Conservation (phyloP, 805 yeast genomes). For the Candida germanica region DNA sequence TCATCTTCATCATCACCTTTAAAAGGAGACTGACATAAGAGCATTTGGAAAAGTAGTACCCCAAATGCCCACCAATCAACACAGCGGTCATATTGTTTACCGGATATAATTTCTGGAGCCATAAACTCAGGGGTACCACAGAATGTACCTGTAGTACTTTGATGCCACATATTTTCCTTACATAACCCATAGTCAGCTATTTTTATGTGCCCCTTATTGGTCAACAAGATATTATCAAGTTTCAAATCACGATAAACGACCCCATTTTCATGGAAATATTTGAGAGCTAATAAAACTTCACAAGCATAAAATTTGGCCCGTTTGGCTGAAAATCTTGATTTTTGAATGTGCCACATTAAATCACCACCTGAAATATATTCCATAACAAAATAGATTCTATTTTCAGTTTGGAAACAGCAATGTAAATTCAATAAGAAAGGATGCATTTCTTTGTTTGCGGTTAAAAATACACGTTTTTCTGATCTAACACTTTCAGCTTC, state of each 20-base stretch:
- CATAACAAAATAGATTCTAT: constrained; percentile 96
- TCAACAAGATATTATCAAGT: constrained; percentile 86
- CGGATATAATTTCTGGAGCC: constrained; percentile 97
- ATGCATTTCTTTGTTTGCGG: constrained; percentile 83
- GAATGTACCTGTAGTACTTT: constrained; percentile 85
- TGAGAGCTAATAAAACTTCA: constrained; percentile 86
- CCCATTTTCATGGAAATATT: constrained; percentile 93
- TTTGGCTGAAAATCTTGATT: constrained; percentile 79
- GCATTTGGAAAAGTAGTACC: constrained; percentile 92
- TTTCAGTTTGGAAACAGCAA: constrained; percentile 97
- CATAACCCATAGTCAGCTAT: constrained; percentile 97
- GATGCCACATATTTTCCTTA: constrained; percentile 87
- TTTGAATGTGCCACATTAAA: constrained; percentile 98
- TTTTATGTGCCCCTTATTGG: constrained; percentile 90
- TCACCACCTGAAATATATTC: constrained; percentile 98
- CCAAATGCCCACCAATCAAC: constrained; percentile 99
- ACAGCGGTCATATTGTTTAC: constrained; percentile 86
- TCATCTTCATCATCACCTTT: constrained; percentile 97
- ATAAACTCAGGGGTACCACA: constrained; percentile 99
- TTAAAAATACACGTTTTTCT: constrained; percentile 85
- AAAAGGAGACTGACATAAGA: constrained; percentile 93
- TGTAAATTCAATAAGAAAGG: constrained; percentile 89
- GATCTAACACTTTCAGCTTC: constrained; percentile 94
- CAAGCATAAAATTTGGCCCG: constrained; percentile 98
- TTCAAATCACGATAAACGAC: constrained; percentile 95